Evolutionary conservation across 1,139 yeast genomes (phyloP).

Genomic region (Blastobotrys ciferrii): DNA sequence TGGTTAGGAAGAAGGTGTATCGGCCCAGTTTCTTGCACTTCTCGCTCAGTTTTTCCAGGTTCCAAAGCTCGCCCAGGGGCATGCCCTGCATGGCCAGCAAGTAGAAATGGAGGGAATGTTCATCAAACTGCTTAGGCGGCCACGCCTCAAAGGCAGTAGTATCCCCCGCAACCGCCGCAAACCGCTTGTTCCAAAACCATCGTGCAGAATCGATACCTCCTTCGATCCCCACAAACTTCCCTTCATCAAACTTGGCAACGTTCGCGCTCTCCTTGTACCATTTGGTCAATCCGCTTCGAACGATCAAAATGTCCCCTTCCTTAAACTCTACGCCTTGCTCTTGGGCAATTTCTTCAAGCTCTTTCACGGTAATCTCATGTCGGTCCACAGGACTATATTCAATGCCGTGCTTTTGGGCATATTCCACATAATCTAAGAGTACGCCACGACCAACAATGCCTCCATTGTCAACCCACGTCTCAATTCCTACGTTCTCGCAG

Average conservation of each 20-base stretch:
- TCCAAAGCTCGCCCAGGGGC: conserved; percentile 21
- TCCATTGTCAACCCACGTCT: conserved; percentile 33
- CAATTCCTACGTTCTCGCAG: conserved; percentile 29
- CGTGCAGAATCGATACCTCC: conserved; percentile 23
- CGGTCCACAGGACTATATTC: conserved; percentile 29
- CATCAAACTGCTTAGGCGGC: conserved; percentile 52
- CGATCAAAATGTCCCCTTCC: conserved; percentile 33
- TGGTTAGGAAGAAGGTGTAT: conserved; percentile 22
- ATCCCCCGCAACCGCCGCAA: conserved; percentile 34
- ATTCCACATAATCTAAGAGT: conserved; percentile 33
- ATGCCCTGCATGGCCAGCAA: conserved; percentile 25
- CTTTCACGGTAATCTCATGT: conserved; percentile 27
- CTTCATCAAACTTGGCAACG: conserved; percentile 6
- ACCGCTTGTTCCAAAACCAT: conserved; percentile 32
- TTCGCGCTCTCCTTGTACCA: conserved; percentile 25
- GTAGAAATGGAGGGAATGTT: conserved; percentile 31
- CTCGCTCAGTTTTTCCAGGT: conserved; percentile 25
- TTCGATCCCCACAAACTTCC: conserved; percentile 27
- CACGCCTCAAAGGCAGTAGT: conserved; percentile 35
- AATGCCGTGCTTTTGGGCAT: conserved; percentile 29
- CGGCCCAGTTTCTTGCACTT: conserved; percentile 22
- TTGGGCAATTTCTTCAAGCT: conserved; percentile 27
- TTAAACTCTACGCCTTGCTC: conserved; percentile 24
- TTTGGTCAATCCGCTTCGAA: conserved; percentile 34
- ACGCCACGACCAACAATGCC: conserved; percentile 36